phyloP scores from a whole-genome alignment of 768 basidiomycete genomes.

The Lactarius quietus region DNA sequence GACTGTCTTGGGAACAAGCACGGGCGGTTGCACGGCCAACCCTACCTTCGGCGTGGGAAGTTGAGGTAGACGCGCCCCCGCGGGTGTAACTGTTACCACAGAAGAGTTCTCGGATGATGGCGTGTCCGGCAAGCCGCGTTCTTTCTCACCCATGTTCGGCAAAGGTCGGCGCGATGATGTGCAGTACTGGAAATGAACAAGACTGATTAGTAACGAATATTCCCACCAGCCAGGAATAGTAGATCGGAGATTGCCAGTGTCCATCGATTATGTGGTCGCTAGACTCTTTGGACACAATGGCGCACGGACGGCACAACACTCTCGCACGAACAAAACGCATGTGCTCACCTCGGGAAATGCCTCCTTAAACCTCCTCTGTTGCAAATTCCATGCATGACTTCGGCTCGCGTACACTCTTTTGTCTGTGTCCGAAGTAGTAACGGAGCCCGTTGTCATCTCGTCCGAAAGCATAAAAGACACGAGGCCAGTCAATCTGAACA shows the following conservation, averaged over 20 bases:
- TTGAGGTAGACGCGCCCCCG: constrained; percentile 15
- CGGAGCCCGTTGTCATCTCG: constrained; percentile 95
- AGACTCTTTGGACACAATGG: constrained; percentile 5
- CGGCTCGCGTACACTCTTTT: constrained; percentile 72
- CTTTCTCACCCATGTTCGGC: constrained; percentile 91
- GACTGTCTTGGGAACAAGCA: constrained; percentile 10
- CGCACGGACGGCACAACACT: constrained; percentile 2
- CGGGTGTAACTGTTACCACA: constrained; percentile 21
- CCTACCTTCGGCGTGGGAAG: constrained; percentile 29
- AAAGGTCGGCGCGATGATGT: constrained; percentile 60
- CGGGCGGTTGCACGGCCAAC: constrained; percentile 2
- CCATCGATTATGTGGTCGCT: constrained; percentile 6
- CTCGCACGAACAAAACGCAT: background rate
- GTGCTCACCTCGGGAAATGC: constrained; percentile 82
- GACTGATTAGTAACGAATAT: constrained; percentile 19
- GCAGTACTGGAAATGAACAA: constrained; percentile 55
- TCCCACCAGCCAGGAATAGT: background rate
- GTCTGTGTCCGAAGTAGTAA: constrained; percentile 74
- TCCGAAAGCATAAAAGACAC: constrained; percentile 94
- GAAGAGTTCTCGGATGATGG: constrained; percentile 23
- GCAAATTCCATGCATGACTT: constrained; percentile 85
- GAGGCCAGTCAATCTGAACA: constrained; percentile 78
- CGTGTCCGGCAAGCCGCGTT: constrained; percentile 50
- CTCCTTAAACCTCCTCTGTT: constrained; percentile 76
- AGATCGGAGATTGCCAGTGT: constrained; percentile 2